Evolutionary conservation across 2,329 filamentous ascomycete genomes (phyloP), one percentile per base, ranked within the genome.

Genomic region (Ophidiomyces ophidiicola): DNA sequence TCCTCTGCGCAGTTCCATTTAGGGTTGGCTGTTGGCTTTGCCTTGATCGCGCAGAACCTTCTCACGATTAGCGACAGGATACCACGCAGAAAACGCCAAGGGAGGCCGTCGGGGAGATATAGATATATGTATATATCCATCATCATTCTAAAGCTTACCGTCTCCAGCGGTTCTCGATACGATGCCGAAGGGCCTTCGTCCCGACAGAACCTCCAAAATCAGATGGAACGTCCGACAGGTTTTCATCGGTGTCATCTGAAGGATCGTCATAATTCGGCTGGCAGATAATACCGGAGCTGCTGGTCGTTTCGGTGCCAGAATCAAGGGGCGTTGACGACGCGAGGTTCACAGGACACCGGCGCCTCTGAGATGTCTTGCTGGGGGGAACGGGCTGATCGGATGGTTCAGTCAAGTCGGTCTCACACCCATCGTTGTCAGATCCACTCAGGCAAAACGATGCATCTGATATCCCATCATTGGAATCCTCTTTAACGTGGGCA

Each of bases 241-340:
- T 44, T 45, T 50, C 31, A 43, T 51, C 45, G 10, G 39, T 50
- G 34, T 51, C 26, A 48, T 49, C 39, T 36, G 33, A 41, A n/a
- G 41, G 41, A 42, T 46, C 42, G 43, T 48, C 19, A 30, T 47
- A 46, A 30, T n/a, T n/a, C n/a, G 30, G 26, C 25, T 30, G 42
- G 24, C 20, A 15, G 21, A n/a, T 10, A 6, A 14, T 14, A 35
- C 18, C 10, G 6, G 19, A 17, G 31, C 28, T 28, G 20, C 15
- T 33, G 6, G 17, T 24, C 12, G 11, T 15, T 18, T 43, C 19
- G 30, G 19, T 33, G 10, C 30, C 20, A 12, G 29, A 23, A 25
- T 40, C 31, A 19, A n/a, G 26, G 31, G 40, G 20, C 26, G 36
- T 11, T 36, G 41, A 23, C 24, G 32, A 20, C 39, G 8, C 24